phyloP scores from a whole-genome alignment of 768 basidiomycete species.

The Pleurotus djamor region DNA sequence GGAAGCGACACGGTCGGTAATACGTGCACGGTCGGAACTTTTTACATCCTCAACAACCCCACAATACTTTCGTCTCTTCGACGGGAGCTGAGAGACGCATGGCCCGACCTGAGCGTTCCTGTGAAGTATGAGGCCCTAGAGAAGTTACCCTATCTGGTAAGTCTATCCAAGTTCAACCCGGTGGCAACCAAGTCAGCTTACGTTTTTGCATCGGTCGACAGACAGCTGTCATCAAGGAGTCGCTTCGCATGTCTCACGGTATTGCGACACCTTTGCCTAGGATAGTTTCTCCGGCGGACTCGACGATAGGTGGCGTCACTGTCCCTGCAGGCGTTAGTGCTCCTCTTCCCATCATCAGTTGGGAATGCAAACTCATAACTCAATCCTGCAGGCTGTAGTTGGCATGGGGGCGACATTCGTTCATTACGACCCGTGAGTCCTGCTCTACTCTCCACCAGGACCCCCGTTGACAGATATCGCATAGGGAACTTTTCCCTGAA shows the following conservation, averaged over 20 bases:
- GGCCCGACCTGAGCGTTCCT: constrained; percentile 26
- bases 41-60: constrained; percentile 21
- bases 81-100: constrained; percentile 25
- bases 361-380: not conserved
- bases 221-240: constrained; percentile 48
- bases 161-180: constrained; percentile 1
- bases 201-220: constrained; percentile 13
- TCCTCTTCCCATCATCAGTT: not conserved
- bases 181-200: not conserved
- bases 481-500: constrained; percentile 28
- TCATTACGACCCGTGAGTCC: constrained; percentile 25
- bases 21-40: constrained; percentile 19
- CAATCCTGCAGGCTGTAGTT: constrained; percentile 32
- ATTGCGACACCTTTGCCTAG: constrained; percentile 39
- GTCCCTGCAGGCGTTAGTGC: constrained; percentile 36
- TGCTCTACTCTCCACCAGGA: not conserved
- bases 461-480: not conserved
- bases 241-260: constrained; percentile 40
- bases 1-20: constrained; percentile 29
- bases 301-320: constrained; percentile 27
- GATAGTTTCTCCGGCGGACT: constrained; percentile 32
- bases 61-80: constrained; percentile 15
- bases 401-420: constrained; percentile 35
- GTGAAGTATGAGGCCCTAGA: constrained; percentile 26
- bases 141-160: constrained; percentile 33